Evolutionary conservation across 140 eudicot genomes (phyloP).

Genomic region (Bidens hawaiensis): DNA sequence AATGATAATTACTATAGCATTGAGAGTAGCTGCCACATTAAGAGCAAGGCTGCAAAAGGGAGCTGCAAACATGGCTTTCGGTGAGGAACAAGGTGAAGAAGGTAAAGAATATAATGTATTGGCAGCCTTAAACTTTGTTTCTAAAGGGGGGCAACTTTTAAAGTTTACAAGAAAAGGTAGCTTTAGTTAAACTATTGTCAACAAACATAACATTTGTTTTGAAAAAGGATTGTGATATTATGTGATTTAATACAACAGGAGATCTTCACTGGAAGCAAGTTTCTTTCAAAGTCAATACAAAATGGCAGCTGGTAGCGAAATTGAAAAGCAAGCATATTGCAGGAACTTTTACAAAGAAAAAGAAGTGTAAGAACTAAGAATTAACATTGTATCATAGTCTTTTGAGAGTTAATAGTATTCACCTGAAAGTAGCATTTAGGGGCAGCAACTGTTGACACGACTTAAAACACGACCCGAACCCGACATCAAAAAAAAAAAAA

Average conservation of each 20-base stretch:
- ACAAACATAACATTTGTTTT: background rate
- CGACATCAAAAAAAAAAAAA: too few relatives aligned
- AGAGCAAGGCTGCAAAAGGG: conserved; percentile 70
- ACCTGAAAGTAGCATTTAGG: conserved; percentile 16
- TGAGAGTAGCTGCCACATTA: conserved; percentile 89
- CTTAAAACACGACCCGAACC: too few relatives aligned
- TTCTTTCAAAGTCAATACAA: conserved; percentile 67
- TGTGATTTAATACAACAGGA: conserved; percentile 44
- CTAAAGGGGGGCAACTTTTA: conserved; percentile 78
- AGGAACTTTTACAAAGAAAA: conserved; percentile 90
- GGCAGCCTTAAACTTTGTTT: conserved; percentile 54
- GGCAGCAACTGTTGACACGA: too few relatives aligned
- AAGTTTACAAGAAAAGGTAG: conserved; percentile 93
- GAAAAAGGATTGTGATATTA: background rate
- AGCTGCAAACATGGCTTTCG: conserved; percentile 40
- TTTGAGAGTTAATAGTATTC: conserved; percentile 1
- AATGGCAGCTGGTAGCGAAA: conserved; percentile 80
- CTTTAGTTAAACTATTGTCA: background rate
- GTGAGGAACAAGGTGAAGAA: conserved; percentile 50
- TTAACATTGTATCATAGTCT: background rate
- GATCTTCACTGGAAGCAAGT: conserved; percentile 92
- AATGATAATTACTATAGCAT: conserved; percentile 35
- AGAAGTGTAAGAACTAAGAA: conserved; percentile 68
- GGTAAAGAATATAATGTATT: conserved; percentile 44
- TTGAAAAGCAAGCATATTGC: conserved; percentile 92